These are phyloP conservation scores for Saprolegnia diclina DNA, from an alignment of 352 stramenopile genomes.

Conservation along the genomic window DNA sequence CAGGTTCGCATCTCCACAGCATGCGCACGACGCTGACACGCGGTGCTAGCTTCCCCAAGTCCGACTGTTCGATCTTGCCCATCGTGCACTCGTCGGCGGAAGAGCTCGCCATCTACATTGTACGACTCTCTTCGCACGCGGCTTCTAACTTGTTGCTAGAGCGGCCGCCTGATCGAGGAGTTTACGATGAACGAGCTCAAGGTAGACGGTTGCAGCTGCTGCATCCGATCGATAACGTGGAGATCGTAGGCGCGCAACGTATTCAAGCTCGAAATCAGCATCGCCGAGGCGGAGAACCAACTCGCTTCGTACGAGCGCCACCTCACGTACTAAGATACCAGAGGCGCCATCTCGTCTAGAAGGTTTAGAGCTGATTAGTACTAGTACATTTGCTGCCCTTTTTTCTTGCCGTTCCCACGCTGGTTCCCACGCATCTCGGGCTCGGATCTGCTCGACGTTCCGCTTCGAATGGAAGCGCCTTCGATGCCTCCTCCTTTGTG, in stretches of 20 bases:
- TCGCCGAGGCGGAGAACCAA: slow-evolving; percentile 90
- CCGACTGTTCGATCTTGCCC: slow-evolving; percentile 93
- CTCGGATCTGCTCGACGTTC: too few relatives aligned
- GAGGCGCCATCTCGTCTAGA: not conserved
- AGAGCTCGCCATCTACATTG: slow-evolving; percentile 94
- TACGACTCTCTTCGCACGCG: slow-evolving; percentile 34
- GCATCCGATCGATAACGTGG: not conserved
- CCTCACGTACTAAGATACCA: slow-evolving; percentile 33
- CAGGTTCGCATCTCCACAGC: slow-evolving; percentile 49
- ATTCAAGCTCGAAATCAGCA: slow-evolving; percentile 90
- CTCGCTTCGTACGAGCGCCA: slow-evolving; percentile 75
- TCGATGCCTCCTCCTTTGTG: too few relatives aligned
- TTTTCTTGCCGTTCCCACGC: too few relatives aligned
- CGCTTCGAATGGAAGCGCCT: too few relatives aligned
- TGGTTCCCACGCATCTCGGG: too few relatives aligned
- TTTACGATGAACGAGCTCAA: slow-evolving; percentile 75
- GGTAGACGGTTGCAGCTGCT: slow-evolving; percentile 30
- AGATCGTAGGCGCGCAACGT: slow-evolving; percentile 56
- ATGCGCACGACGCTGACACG: not conserved
- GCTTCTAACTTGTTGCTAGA: slow-evolving; percentile 34
- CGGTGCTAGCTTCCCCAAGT: slow-evolving; percentile 79
- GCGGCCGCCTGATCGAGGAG: slow-evolving; percentile 79
- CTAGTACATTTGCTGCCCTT: too few relatives aligned
- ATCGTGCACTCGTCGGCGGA: slow-evolving; percentile 97
- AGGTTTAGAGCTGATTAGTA: not conserved